Percentiles rank a stretch among this genome's conserved stretches.
phyloP scores from a whole-genome alignment of 2,329 filamentous ascomycete genomes.

The Ophiosphaerella herpotricha region DNA sequence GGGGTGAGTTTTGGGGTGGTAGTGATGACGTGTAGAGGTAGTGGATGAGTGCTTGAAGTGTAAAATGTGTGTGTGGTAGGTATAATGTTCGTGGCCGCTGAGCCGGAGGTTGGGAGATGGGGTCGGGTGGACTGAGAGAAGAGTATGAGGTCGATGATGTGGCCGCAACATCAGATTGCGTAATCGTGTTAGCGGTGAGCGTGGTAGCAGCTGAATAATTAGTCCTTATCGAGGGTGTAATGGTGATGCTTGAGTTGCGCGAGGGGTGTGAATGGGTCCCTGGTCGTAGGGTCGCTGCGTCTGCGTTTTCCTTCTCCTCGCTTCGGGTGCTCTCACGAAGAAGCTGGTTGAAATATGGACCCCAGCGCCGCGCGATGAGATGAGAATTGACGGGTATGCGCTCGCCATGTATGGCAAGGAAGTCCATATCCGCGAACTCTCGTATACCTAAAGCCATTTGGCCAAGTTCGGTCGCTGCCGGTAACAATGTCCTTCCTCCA shows the following conservation, averaged over 20 bases:
- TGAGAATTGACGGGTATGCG: slow-evolving; percentile 92
- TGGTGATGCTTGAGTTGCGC: slow-evolving; percentile 82
- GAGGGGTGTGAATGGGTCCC: slow-evolving; percentile 59
- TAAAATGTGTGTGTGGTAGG: slow-evolving; percentile 88
- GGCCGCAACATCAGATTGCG: slow-evolving; percentile 41
- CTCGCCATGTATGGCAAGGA: slow-evolving; percentile 87
- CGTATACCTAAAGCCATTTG: slow-evolving; percentile 76
- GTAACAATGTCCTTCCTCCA: slow-evolving; percentile 75
- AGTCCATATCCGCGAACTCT: slow-evolving; percentile 97
- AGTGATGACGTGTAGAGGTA: slow-evolving; percentile 93
- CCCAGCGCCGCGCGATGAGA: slow-evolving; percentile 86
- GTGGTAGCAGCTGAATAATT: slow-evolving; percentile 52
- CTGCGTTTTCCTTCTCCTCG: slow-evolving; percentile 63
- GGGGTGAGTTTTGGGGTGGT: slow-evolving; percentile 72
- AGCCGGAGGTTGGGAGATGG: slow-evolving; percentile 57
- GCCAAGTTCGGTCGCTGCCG: slow-evolving; percentile 83
- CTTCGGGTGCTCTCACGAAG: slow-evolving; percentile 74
- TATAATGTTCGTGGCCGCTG: slow-evolving; percentile 87
- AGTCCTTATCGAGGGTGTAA: slow-evolving; percentile 69
- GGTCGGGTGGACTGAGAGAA: slow-evolving; percentile 58
- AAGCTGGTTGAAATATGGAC: slow-evolving; percentile 92
- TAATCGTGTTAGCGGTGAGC: slow-evolving; percentile 45
- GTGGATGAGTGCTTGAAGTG: slow-evolving; percentile 86
- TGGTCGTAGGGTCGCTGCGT: slow-evolving; percentile 75
- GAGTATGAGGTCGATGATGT: slow-evolving; percentile 49